These are phyloP conservation scores for Scortechinia acanthostroma DNA, from an alignment of 2,329 filamentous ascomycete species.

Conservation along the genomic window DNA sequence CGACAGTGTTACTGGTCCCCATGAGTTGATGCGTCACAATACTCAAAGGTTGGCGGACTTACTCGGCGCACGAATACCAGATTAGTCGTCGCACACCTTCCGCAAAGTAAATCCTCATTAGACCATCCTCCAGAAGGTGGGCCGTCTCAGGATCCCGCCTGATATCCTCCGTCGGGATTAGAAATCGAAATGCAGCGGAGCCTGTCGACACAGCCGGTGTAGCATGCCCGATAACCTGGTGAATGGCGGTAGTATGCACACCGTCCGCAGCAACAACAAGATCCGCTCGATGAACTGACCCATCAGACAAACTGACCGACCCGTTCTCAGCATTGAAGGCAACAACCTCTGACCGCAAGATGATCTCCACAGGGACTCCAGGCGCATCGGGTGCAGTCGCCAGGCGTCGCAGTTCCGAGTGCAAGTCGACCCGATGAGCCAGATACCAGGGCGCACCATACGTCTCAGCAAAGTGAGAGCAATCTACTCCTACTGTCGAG, in stretches of 20 bases:
- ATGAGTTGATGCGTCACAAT: too few relatives aligned
- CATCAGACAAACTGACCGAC: conserved; percentile 11
- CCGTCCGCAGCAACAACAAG: conserved; percentile 36
- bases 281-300: conserved; percentile 15
- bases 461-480: background rate
- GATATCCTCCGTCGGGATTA: conserved; percentile 17
- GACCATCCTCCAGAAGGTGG: conserved; percentile 17
- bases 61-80: too few relatives aligned
- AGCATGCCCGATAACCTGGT: too few relatives aligned
- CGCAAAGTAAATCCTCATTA: too few relatives aligned
- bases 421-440: conserved; percentile 29
- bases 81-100: too few relatives aligned
- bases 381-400: too few relatives aligned
- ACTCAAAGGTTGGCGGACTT: too few relatives aligned
- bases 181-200: conserved; percentile 25
- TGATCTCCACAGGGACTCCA: conserved; percentile 12
- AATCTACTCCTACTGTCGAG: background rate
- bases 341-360: conserved; percentile 13
- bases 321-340: conserved; percentile 7
- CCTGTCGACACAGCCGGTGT: too few relatives aligned
- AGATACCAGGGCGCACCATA: conserved; percentile 6
- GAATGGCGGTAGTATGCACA: conserved; percentile 16
- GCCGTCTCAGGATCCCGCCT: conserved; percentile 19
- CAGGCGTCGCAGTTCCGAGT: conserved; percentile 13
- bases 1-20: too few relatives aligned